These are phyloP conservation scores for Coleophoma crateriformis DNA, from an alignment of 2,329 filamentous ascomycete species.

Conservation along the genomic window DNA sequence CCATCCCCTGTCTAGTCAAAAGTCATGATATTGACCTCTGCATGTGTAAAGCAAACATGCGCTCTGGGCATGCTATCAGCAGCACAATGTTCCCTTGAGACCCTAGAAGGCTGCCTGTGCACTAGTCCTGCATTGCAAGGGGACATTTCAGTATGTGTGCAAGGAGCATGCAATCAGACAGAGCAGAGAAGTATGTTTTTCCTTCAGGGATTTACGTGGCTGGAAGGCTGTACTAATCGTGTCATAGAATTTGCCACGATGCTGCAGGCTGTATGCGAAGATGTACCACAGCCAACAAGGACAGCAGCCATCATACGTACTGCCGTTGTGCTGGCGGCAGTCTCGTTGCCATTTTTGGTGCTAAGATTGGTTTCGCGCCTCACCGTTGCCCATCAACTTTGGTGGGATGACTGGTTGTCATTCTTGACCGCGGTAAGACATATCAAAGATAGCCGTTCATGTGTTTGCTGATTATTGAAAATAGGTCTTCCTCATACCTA, in stretches of 20 bases:
- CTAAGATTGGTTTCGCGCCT: constrained; percentile 11
- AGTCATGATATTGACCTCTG: too few species aligned
- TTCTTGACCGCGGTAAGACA: constrained; percentile 7
- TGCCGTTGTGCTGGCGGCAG: constrained; percentile 5
- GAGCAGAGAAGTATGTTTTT: too few species aligned
- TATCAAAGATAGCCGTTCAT: background rate
- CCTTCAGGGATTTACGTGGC: too few species aligned
- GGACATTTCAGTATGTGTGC: too few species aligned
- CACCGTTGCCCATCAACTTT: constrained; percentile 8
- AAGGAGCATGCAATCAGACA: too few species aligned
- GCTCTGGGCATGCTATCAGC: too few species aligned
- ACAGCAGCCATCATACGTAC: constrained; percentile 7
- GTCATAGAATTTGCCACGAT: constrained; percentile 2
- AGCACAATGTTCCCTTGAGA: too few species aligned
- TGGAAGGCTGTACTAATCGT: too few species aligned
- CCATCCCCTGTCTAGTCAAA: too few species aligned
- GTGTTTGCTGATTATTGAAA: background rate
- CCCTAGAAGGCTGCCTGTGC: too few species aligned
- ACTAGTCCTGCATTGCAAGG: too few species aligned
- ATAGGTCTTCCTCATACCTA: constrained; percentile 12
- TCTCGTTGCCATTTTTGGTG: constrained; percentile 10
- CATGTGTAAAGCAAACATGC: too few species aligned
- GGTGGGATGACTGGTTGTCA: constrained; percentile 14
- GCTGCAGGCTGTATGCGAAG: constrained; percentile 10
- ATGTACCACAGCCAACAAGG: constrained; percentile 7